Evolutionary conservation across 2,329 filamentous ascomycete species (phyloP).

Genomic region (Gyromitra esculenta): DNA sequence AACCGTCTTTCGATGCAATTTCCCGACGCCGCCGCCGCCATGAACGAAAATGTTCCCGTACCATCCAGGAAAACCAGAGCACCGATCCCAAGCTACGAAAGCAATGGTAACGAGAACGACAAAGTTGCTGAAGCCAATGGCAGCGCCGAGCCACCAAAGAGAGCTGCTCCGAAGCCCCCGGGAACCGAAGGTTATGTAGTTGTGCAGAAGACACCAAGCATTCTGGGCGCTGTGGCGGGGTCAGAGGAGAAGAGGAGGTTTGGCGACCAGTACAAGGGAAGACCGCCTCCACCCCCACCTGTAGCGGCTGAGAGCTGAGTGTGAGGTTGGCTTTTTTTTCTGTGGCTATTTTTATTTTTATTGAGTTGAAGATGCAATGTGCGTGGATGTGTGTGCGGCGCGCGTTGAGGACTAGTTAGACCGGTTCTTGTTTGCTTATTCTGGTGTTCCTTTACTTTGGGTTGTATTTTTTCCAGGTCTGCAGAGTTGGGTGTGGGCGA

Average conservation of each 20-base stretch:
- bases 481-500: constrained; percentile 12
- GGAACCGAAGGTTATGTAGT: constrained; percentile 48
- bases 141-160: constrained; percentile 34
- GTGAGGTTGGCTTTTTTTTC: constrained; percentile 33
- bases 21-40: constrained; percentile 13
- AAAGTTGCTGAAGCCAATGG: constrained; percentile 11
- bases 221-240: constrained; percentile 27
- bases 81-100: constrained; percentile 40
- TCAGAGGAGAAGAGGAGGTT: constrained; percentile 48
- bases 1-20: constrained; percentile 51
- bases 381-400: not conserved
- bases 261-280: constrained; percentile 45
- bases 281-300: constrained; percentile 45
- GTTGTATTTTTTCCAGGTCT: constrained; percentile 38
- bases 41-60: constrained; percentile 8
- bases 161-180: constrained; percentile 33
- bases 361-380: constrained; percentile 24
- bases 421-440: constrained; percentile 45
- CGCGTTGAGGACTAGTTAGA: constrained; percentile 27
- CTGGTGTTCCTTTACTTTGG: constrained; percentile 48
- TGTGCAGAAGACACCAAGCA: constrained; percentile 51
- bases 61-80: constrained; percentile 24
- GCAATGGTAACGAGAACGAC: constrained; percentile 39
- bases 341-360: constrained; percentile 16
- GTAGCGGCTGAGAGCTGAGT: constrained; percentile 43